A percentile compares a stretch with the other conserved stretches of the same genome.
These are phyloP conservation scores for Exophiala oligosperma DNA, from an alignment of 2,329 filamentous ascomycete genomes.

Conservation along the genomic window DNA sequence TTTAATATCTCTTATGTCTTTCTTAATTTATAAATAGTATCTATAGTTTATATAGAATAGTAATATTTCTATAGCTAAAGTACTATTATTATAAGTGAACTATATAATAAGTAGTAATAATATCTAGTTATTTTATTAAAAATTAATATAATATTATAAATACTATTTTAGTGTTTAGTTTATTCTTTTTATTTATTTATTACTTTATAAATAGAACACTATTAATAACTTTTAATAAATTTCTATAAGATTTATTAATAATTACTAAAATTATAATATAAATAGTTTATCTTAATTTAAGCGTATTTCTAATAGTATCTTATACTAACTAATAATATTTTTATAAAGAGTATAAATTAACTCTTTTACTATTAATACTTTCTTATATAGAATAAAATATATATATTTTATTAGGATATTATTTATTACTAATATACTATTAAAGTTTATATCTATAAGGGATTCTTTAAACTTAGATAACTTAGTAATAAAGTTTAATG, in stretches of 20 bases:
- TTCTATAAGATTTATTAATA: no score
- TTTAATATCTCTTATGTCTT: constrained; percentile 1
- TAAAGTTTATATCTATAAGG: constrained; percentile 4
- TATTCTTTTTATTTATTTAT: no score
- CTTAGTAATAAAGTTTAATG: not conserved
- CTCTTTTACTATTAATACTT: not conserved
- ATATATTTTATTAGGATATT: not conserved
- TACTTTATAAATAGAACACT: no score
- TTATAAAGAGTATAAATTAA: constrained; percentile 1
- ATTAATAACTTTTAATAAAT: no score
- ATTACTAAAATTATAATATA: no score
- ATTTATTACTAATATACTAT: not conserved
- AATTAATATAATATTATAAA: no score
- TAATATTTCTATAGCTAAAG: constrained; percentile 3
- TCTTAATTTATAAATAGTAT: constrained; percentile 3
- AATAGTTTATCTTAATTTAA: no score
- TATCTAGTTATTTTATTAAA: no score
- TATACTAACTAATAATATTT: not conserved
- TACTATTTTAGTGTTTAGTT: no score
- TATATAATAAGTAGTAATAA: no score
- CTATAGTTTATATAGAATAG: constrained; percentile 16
- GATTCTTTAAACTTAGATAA: constrained; percentile 4
- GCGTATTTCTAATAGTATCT: no score
- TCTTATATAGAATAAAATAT: not conserved
- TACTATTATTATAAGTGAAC: not conserved